phyloP scores from a whole-genome alignment of 2,329 filamentous ascomycete species.

The Alternaria atra region DNA sequence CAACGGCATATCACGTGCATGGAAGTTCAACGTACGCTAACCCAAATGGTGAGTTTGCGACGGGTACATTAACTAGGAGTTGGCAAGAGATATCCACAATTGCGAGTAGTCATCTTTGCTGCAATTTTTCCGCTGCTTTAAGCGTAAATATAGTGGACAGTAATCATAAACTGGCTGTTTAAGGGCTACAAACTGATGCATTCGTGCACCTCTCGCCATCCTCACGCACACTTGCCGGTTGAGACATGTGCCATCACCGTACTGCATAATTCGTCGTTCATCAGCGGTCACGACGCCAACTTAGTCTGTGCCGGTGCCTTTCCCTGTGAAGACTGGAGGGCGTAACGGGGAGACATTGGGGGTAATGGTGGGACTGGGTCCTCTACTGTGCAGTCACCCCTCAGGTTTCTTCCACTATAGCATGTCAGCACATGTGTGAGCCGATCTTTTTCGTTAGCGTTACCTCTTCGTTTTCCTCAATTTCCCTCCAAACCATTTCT shows the following conservation, averaged over 20 bases:
- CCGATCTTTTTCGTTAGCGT: background rate
- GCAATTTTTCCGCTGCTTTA: background rate
- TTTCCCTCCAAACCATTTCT: conserved; percentile 45
- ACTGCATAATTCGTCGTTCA: background rate
- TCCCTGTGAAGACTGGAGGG: conserved; percentile 26
- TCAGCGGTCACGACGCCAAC: background rate
- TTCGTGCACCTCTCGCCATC: background rate
- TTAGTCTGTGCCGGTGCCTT: conserved; percentile 16
- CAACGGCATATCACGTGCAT: conserved; percentile 30
- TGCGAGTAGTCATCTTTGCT: background rate
- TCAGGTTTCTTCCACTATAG: conserved; percentile 39
- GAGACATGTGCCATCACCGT: background rate
- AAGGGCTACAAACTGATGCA: background rate
- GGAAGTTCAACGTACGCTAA: conserved; percentile 20
- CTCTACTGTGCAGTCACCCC: conserved; percentile 23
- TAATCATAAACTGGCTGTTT: background rate
- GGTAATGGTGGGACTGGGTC: conserved; percentile 37
- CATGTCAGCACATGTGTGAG: conserved; percentile 18
- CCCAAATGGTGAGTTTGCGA: conserved; percentile 34
- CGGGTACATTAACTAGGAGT: background rate
- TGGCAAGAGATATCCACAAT: background rate
- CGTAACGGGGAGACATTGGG: conserved; percentile 30
- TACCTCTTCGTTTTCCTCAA: conserved; percentile 45
- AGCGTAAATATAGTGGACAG: background rate
- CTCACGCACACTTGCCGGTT: background rate